Percentiles rank a stretch among this genome's conserved stretches.
Evolutionary conservation across 208 protist species (phyloP).

Genomic region (Wallacemonas sp.): DNA sequence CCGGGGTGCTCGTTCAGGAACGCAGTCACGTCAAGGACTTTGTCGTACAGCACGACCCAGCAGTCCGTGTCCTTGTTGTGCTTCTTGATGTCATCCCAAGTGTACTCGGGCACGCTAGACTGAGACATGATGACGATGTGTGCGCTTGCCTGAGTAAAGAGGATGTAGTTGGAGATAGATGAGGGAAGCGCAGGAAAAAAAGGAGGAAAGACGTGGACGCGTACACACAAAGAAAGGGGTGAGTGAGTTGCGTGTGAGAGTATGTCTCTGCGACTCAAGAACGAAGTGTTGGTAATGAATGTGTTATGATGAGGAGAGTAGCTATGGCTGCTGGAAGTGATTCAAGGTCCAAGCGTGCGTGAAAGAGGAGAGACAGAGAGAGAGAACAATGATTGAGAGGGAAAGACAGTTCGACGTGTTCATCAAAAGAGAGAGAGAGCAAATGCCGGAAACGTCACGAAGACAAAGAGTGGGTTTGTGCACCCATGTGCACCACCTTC

Average conservation of each 20-base stretch:
- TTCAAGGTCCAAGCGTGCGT: background rate
- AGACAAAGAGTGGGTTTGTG: slow-evolving; percentile 16
- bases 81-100: slow-evolving; percentile 88
- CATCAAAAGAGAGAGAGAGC: slow-evolving; percentile 11
- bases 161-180: slow-evolving; percentile 15
- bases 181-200: slow-evolving; percentile 10
- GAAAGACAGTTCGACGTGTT: slow-evolving; percentile 16
- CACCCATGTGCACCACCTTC: too few species aligned
- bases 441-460: slow-evolving; percentile 2
- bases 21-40: slow-evolving; percentile 90
- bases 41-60: slow-evolving; percentile 93
- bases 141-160: background rate
- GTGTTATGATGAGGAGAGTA: background rate
- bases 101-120: slow-evolving; percentile 48
- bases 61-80: slow-evolving; percentile 89
- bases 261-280: too few species aligned
- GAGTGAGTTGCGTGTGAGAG: background rate
- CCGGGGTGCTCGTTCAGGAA: slow-evolving; percentile 92
- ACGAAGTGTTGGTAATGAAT: slow-evolving; percentile 12
- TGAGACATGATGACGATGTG: slow-evolving; percentile 35
- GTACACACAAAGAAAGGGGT: background rate
- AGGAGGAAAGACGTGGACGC: background rate
- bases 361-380: slow-evolving; percentile 2
- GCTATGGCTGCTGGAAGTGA: slow-evolving; percentile 2
- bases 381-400: background rate